Conservation (phyloP, 257 asterid genomes). For the Petunia secreta region DNA sequence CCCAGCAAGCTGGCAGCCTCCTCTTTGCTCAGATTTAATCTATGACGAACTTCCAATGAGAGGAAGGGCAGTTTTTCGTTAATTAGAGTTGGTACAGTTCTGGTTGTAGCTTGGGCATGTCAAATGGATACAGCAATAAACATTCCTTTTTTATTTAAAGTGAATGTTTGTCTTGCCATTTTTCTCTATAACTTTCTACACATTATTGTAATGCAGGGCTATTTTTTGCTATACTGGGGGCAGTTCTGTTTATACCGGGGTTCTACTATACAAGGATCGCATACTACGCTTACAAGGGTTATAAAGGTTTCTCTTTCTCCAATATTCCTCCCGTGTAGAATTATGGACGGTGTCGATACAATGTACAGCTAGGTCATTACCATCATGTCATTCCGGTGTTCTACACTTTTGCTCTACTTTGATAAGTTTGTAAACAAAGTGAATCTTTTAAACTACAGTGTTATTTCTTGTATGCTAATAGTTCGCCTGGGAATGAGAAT, state of each 20-base stretch:
- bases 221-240: slow-evolving; percentile 87
- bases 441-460: neutral
- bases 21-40: neutral
- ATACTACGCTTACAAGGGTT: slow-evolving; percentile 96
- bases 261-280: slow-evolving; percentile 92
- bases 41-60: neutral
- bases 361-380: slow-evolving; percentile 55
- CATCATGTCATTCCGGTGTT: neutral
- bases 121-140: neutral
- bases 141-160: neutral
- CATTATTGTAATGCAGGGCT: slow-evolving; percentile 52
- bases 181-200: slow-evolving; percentile 13
- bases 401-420: slow-evolving; percentile 7
- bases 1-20: too few species aligned
- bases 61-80: neutral
- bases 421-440: slow-evolving; percentile 20
- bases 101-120: slow-evolving; percentile 5
- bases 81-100: neutral
- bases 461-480: neutral
- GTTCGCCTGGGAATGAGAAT: neutral
- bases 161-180: neutral
- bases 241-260: slow-evolving; percentile 85
- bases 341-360: slow-evolving; percentile 24
- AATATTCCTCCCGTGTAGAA: slow-evolving; percentile 82
- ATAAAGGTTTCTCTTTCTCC: slow-evolving; percentile 92